phyloP scores from a whole-genome alignment of 192 early-diverging fungal species.

The Funneliformis geosporum region DNA sequence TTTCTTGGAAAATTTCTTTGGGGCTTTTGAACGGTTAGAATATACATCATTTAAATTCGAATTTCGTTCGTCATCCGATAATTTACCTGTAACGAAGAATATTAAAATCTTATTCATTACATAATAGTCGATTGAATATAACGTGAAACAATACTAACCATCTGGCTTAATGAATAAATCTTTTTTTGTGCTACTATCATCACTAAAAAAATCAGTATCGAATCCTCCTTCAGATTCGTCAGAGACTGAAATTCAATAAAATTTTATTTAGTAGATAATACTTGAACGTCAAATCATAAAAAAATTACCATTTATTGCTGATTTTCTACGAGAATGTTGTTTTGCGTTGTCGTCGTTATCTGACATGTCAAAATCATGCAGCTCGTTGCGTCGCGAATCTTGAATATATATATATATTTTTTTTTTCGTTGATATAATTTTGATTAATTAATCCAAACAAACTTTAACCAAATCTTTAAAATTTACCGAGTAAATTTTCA shows the following conservation, averaged over 20 bases:
- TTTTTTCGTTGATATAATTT: too few relatives aligned
- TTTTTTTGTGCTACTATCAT: not conserved
- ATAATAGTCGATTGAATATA: not conserved
- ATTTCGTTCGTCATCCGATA: not conserved
- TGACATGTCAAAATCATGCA: too few relatives aligned
- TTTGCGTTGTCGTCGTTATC: too few relatives aligned
- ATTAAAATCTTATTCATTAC: too few relatives aligned
- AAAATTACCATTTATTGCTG: not conserved
- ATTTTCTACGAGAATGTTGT: not conserved
- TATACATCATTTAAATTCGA: not conserved
- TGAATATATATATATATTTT: too few relatives aligned
- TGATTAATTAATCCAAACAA: too few relatives aligned
- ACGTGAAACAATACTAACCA: not conserved
- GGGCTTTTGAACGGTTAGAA: not conserved
- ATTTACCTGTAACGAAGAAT: not conserved
- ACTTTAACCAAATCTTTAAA: too few relatives aligned
- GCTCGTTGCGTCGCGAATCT: too few relatives aligned
- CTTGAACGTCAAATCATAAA: not conserved
- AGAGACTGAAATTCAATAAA: not conserved
- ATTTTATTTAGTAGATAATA: not conserved
- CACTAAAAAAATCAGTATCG: not conserved
- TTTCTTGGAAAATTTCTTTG: not conserved
- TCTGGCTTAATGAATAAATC: not conserved
- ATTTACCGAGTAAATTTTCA: too few relatives aligned
- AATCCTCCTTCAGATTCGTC: not conserved